Evolutionary conservation across 768 basidiomycete species (phyloP).

Genomic region (Rhodotorula taiwanensis): DNA sequence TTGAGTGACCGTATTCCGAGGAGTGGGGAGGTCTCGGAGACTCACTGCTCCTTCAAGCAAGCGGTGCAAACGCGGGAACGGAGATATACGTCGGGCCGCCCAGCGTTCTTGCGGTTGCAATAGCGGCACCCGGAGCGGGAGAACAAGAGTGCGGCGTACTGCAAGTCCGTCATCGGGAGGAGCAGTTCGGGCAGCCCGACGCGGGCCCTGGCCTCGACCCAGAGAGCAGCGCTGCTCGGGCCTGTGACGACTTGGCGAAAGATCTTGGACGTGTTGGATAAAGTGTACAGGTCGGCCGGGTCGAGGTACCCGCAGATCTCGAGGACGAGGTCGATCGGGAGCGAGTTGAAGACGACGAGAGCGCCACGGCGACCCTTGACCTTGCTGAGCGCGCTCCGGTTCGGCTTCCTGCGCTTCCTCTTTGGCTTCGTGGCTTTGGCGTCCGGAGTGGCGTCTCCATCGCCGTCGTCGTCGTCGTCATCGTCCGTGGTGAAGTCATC

Average conservation of each 20-base stretch:
- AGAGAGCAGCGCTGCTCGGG: not conserved
- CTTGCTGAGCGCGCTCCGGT: not conserved
- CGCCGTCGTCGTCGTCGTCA: not conserved
- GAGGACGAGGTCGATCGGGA: conserved; percentile 18
- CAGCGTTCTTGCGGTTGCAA: conserved; percentile 16
- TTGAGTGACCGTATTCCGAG: not conserved
- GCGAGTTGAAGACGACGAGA: not conserved
- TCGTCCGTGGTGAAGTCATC: too few relatives aligned
- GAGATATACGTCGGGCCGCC: conserved; percentile 13
- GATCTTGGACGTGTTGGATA: conserved; percentile 9
- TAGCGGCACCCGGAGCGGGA: conserved; percentile 18
- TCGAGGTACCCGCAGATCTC: conserved; percentile 18
- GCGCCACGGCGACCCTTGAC: conserved; percentile 9
- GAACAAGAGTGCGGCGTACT: conserved; percentile 13
- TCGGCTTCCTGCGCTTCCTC: not conserved
- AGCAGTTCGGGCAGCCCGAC: conserved; percentile 19
- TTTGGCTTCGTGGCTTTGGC: not conserved
- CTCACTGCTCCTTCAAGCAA: conserved; percentile 5
- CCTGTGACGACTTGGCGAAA: conserved; percentile 20
- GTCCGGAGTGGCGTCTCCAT: not conserved
- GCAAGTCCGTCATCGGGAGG: conserved; percentile 13
- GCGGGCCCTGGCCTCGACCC: not conserved
- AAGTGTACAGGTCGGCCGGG: not conserved
- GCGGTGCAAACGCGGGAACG: conserved; percentile 13
- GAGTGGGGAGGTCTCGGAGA: too few relatives aligned